Base-by-base conservation (phyloP, 139 green algal species). In the Chlamydomonas schloesseri region DNA sequence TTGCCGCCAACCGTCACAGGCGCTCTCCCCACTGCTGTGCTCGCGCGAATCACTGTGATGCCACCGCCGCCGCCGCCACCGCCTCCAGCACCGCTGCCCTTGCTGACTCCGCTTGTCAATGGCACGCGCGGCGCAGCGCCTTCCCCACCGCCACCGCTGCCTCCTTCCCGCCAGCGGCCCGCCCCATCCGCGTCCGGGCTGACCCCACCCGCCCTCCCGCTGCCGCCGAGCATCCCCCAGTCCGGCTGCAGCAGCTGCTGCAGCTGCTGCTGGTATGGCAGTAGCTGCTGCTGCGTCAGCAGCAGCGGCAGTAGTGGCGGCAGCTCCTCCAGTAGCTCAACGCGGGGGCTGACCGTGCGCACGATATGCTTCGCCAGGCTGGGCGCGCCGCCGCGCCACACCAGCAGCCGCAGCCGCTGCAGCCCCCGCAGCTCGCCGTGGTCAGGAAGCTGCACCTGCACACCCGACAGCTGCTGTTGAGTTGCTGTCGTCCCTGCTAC, bases 321-420 rank as follows among this genome's bases (percentile, higher is more conserved):
- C 42, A 83, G 42, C 36, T 33, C 29, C 26, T 83, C 77, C 33
- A 47, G 4, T 13, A 85, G 36, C 13, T 34, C 46, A 9, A 85
- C 79, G 14, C 67, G 46, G 0, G 65, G 79, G 67, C 69, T 85
- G 47, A 77, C 31, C 36, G 31, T 21, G 17, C n/a, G 65, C 3
- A 85, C 24, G 14, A 57, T 37, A 67, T 85, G 67, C 9, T 4
- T 23, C 10, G 53, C 79, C 14, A 69, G 47, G 10, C 46, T 31
- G 46, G 79, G 67, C 31, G 79, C 34, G 31, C n/a, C 34, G 31
- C n/a, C 29, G 24, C 65, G 79, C 79, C 79, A 85, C 79, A 85
- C 79, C 31, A 85, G 50, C n/a, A 76, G 5, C 46, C 34, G 42
- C 60, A 85, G 79, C 9, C 79, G 79, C 46, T 76, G 79, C 79